Evolutionary conservation across 768 basidiomycete genomes (phyloP), one percentile per base, ranked within the genome.

Genomic region (Gyrodon lividus): DNA sequence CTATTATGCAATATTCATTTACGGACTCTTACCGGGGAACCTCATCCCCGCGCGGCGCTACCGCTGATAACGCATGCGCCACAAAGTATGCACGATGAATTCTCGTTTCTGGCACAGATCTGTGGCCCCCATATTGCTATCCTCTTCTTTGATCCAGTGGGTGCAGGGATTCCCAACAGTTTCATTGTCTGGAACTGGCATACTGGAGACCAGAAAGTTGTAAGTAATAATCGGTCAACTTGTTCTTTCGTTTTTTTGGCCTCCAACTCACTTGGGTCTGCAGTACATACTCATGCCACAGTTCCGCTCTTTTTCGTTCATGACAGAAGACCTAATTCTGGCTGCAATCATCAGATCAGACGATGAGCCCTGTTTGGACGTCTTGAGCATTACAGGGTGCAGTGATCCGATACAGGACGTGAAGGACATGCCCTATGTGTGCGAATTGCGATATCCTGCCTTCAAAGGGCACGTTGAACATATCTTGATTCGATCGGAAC

Each of bases 101-200:
- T 52, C 16, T 45, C 38, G 17, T 69, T 64, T 47, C 50, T 68
- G 34, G 65, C 71, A 4, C 65, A 70, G 45, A 64, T 72, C 20
- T 72, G 63, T 50, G 69, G 67, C 37, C 35, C 56, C 19, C 62
- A 56, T 33, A 9, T 73, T 8, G 72, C 58, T 4, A n/a, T 74
- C 26, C 54, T 71, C 61, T 57, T 57, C 44, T 40, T 39, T n/a
- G 58, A 57, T 51, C 54, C 52, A 26, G 17, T 23, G 5, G 54
- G 50, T 38, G 38, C 35, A 8, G n/a, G 45, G 2, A 41, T 40
- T 35, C 20, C 30, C 13, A 51, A 54, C 19, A 54, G 48, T 23
- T 62, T 73, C 2, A 41, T 64, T n/a, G 46, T 74, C 19, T 72
- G 66, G 70, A 58, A 73, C 34, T 73, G 72, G 72, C 61, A 58